A percentile compares a stretch with the other conserved stretches of the same genome.
phyloP scores from a whole-genome alignment of 139 green algal species.

The Micractinium conductrix region DNA sequence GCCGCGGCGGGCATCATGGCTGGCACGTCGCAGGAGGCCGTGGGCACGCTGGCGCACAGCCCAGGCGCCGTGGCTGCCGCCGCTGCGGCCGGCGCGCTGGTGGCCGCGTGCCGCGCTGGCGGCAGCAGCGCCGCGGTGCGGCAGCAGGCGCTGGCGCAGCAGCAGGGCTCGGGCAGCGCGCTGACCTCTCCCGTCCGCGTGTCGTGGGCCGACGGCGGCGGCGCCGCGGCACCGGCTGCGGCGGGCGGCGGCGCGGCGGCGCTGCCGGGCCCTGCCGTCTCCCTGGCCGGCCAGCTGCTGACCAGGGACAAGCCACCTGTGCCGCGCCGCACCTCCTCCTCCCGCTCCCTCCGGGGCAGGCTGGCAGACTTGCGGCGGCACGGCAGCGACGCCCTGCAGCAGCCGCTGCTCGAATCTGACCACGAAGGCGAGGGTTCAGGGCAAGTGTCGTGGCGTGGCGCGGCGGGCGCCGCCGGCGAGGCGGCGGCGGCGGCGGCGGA shows the following conservation, averaged over 20 bases:
- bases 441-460: not conserved
- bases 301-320: constrained; percentile 9
- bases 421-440: not conserved
- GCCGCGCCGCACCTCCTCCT: constrained; percentile 1
- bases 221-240: not conserved
- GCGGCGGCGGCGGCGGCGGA: too few species aligned
- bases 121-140: not conserved
- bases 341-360: not conserved
- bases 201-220: too few species aligned
- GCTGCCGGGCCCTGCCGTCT: not conserved
- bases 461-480: not conserved
- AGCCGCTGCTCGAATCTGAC: constrained; percentile 2
- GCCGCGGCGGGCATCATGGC: not conserved
- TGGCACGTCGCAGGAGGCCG: not conserved
- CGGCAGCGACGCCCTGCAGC: not conserved
- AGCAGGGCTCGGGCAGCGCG: not conserved
- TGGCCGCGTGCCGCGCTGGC: not conserved
- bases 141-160: not conserved
- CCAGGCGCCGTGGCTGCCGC: not conserved
- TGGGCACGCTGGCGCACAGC: not conserved
- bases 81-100: not conserved
- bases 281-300: not conserved
- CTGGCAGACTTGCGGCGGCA: not conserved
- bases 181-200: too few species aligned
- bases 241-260: not conserved